A percentile compares a stretch with the other conserved stretches of the same genome.
Conservation (phyloP, 345 rosid genomes). For the Linum tenue region DNA sequence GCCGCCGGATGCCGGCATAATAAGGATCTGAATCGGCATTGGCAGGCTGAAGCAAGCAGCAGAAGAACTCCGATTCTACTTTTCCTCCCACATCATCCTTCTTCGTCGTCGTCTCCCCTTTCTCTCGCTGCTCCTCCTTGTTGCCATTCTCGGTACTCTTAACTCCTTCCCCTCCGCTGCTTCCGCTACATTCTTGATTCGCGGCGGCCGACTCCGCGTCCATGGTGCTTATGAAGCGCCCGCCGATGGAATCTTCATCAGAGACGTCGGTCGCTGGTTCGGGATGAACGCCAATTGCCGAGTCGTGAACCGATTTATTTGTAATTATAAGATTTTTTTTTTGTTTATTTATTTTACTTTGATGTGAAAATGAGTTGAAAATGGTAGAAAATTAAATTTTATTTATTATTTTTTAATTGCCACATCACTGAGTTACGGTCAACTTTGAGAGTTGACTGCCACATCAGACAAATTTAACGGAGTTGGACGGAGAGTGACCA, state of each 20-base stretch:
- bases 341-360: no score
- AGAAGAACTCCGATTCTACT: slow-evolving; percentile 56
- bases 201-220: slow-evolving; percentile 21
- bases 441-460: no score
- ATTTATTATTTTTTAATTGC: no score
- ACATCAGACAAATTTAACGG: no score
- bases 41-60: slow-evolving; percentile 73
- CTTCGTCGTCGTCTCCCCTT: slow-evolving; percentile 10
- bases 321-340: no score
- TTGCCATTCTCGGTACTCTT: slow-evolving; percentile 15
- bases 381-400: no score
- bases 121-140: slow-evolving; percentile 2
- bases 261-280: not conserved
- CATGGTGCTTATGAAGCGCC: slow-evolving; percentile 17
- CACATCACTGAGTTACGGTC: no score
- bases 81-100: not conserved
- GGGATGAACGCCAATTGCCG: not conserved
- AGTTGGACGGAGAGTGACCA: no score
- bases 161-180: slow-evolving; percentile 14
- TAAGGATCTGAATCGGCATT: slow-evolving; percentile 50
- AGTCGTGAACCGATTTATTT: not conserved
- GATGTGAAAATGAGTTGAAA: no score
- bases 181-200: not conserved
- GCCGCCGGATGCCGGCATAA: slow-evolving; percentile 71
- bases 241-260: slow-evolving; percentile 20